phyloP scores from a whole-genome alignment of 345 rosid species.

The Jatropha curcas region DNA sequence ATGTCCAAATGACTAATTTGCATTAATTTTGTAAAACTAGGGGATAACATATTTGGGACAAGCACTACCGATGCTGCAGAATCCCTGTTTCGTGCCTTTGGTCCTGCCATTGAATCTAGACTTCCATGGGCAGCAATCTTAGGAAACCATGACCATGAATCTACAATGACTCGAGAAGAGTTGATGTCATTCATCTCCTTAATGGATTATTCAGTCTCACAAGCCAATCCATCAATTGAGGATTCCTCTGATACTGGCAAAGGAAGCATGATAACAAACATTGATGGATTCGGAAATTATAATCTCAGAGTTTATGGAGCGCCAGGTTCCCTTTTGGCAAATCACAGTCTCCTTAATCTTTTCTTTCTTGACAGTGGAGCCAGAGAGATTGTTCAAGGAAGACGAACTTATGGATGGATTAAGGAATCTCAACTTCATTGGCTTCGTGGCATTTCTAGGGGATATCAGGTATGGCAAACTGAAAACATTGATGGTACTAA shows the following conservation, averaged over 20 bases:
- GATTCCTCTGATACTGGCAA: slow-evolving; percentile 25
- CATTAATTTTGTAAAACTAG: slow-evolving; percentile 36
- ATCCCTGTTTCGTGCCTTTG: slow-evolving; percentile 66
- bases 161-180: slow-evolving; percentile 79
- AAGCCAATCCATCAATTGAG: slow-evolving; percentile 51
- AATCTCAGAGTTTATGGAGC: slow-evolving; percentile 64
- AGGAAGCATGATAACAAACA: slow-evolving; percentile 23
- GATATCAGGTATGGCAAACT: slow-evolving; percentile 45
- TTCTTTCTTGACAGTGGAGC: slow-evolving; percentile 89
- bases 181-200: slow-evolving; percentile 80
- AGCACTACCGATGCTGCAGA: slow-evolving; percentile 92
- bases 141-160: slow-evolving; percentile 95
- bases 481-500: neutral
- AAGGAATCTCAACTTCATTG: slow-evolving; percentile 84
- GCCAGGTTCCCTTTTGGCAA: slow-evolving; percentile 69
- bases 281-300: slow-evolving; percentile 88
- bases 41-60: slow-evolving; percentile 90
- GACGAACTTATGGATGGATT: slow-evolving; percentile 80
- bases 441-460: slow-evolving; percentile 54
- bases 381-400: slow-evolving; percentile 61
- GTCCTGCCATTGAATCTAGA: slow-evolving; percentile 65
- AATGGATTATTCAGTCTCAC: slow-evolving; percentile 83
- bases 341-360: slow-evolving; percentile 72
- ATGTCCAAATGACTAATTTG: slow-evolving; percentile 12
- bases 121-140: slow-evolving; percentile 93